Conservation (phyloP, 2,329 filamentous ascomycete genomes). For the Hypoxylon sp. region DNA sequence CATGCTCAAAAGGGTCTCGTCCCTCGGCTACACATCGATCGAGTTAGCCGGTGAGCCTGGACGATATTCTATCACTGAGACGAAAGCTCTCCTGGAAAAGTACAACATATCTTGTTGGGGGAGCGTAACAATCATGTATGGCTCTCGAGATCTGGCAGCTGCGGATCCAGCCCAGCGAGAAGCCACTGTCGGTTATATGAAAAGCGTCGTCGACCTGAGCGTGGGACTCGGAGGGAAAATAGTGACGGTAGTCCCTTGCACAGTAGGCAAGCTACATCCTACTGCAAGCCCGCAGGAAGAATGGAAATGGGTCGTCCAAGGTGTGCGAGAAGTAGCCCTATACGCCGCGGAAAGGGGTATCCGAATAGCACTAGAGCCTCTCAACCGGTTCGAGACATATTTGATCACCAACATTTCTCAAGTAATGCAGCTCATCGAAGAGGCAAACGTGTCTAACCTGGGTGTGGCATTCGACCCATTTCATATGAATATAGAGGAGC, state of each 20-base stretch:
- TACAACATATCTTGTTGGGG: constrained; percentile 40
- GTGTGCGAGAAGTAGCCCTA: constrained; percentile 35
- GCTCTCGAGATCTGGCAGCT: constrained; percentile 36
- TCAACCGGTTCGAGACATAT: constrained; percentile 46
- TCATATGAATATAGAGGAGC: constrained; percentile 44
- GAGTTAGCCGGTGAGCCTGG: constrained; percentile 42
- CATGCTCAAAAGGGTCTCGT: constrained; percentile 34
- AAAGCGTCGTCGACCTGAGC: constrained; percentile 37
- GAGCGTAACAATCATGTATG: constrained; percentile 43
- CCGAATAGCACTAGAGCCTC: constrained; percentile 40
- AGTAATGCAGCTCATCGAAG: constrained; percentile 38
- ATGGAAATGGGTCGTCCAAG: constrained; percentile 43
- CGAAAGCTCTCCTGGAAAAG: constrained; percentile 36
- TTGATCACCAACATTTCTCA: constrained; percentile 41
- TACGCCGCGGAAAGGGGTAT: constrained; percentile 34
- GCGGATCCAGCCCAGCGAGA: constrained; percentile 23
- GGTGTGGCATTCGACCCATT: constrained; percentile 44
- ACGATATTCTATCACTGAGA: constrained; percentile 32
- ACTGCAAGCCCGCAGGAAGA: constrained; percentile 30
- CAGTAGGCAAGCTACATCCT: constrained; percentile 43
- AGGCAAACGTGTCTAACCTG: constrained; percentile 33
- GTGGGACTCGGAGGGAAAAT: constrained; percentile 38
- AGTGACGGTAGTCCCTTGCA: constrained; percentile 37
- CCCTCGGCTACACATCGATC: constrained; percentile 40
- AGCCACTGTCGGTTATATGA: constrained; percentile 40